Evolutionary conservation across 148 eudicot genomes (phyloP), one percentile per base, ranked within the genome.

Genomic region (Camellia lanceoleosa): DNA sequence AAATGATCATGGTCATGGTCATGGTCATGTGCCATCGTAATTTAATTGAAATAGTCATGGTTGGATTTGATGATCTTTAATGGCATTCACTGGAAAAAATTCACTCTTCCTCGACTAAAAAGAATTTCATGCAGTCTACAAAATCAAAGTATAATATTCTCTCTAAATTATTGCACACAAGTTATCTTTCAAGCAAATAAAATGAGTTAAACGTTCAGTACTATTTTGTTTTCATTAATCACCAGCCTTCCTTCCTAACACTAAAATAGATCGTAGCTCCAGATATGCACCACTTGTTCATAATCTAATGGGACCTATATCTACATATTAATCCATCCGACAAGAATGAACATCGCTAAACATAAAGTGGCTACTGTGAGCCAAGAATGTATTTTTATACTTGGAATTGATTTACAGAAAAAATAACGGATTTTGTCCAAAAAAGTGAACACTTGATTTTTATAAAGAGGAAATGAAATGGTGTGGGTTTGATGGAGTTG

Each of bases 231-330:
- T 78, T 54, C 73, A 23, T 58, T 23, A 44, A 79, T 44, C 49
- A 70, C 58, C 59, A 44, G 18, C 54, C 61, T 10, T 41, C 59
- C 46, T 55, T 56, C 56, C 11, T 64, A 55, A 44, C 38, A 61
- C 68, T 42, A 78, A 78, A 67, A 78, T 56, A 13, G 5, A 78
- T 61, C 69, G 54, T 46, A 68, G 58, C 49, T 79, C 23, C 75
- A 61, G 12, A 1, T 1, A 23, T 58, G 75, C 19, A 58, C 68
- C 59, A 56, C 60, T 51, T 20, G 55, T 60, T 79, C 58, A 70
- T 9, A 44, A 10, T 79, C 43, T 47, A 62, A 60, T 10, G 59
- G 54, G 63, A n/a, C 82, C 68, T n/a, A 60, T 13, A 58, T 47
- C 51, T 18, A 69, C 16, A 5, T 8, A n/a, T 12, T 7, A 69